Evolutionary conservation across 768 basidiomycete species (phyloP).

Genomic region (Boletus reticulatus): DNA sequence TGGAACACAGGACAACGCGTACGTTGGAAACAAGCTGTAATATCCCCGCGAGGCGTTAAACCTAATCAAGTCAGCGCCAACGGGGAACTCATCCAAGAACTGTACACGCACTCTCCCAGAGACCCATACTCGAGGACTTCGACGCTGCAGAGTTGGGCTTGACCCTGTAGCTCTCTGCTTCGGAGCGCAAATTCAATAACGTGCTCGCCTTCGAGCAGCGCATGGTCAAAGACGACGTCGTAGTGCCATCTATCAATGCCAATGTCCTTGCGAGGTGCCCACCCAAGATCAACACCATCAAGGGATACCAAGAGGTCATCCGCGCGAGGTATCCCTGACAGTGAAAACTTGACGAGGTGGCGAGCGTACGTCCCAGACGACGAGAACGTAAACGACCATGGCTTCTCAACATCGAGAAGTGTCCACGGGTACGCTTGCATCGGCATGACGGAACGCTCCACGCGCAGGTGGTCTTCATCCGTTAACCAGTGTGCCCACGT

Average conservation of each 20-base stretch:
- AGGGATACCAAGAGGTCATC: constrained; percentile 55
- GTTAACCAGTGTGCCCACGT: constrained; percentile 77
- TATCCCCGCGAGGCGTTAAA: constrained; percentile 57
- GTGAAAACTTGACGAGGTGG: constrained; percentile 65
- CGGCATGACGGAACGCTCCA: constrained; percentile 73
- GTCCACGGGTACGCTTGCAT: constrained; percentile 77
- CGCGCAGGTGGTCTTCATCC: constrained; percentile 33
- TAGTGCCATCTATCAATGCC: constrained; percentile 79
- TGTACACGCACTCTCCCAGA: constrained; percentile 47
- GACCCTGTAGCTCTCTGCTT: constrained; percentile 45
- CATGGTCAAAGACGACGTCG: constrained; percentile 44
- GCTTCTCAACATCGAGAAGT: constrained; percentile 54
- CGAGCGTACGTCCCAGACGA: constrained; percentile 64
- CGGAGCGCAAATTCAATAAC: constrained; percentile 55
- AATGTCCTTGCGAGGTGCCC: constrained; percentile 49
- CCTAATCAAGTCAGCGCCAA: constrained; percentile 33
- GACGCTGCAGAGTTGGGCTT: constrained; percentile 73
- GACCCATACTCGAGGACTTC: constrained; percentile 74
- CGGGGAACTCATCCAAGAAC: neutral
- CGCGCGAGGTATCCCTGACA: constrained; percentile 62
- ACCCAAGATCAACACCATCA: constrained; percentile 58
- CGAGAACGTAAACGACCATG: constrained; percentile 59
- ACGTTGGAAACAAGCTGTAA: constrained; percentile 77
- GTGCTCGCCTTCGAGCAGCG: constrained; percentile 52
- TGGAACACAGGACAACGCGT: constrained; percentile 19